Conservation (phyloP, 2,329 filamentous ascomycete genomes). For the Aureobasidium sp. region DNA sequence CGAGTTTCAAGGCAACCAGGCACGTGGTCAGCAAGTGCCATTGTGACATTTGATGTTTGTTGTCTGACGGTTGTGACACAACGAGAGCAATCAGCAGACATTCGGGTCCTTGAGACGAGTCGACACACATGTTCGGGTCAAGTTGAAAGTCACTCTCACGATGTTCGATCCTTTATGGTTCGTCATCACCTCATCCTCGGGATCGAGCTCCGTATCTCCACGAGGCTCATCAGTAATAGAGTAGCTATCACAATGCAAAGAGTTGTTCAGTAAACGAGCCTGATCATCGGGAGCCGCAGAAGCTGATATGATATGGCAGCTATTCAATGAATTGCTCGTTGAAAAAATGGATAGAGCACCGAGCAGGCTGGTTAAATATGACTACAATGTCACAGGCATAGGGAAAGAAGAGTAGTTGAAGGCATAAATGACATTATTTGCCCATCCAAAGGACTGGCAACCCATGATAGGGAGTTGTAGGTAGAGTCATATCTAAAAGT, state of each 20-base stretch:
- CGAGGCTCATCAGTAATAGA: neutral
- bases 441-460: neutral
- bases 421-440: conserved; percentile 15
- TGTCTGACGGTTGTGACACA: neutral
- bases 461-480: conserved; percentile 9
- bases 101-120: neutral
- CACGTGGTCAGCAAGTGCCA: neutral
- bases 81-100: neutral
- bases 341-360: neutral
- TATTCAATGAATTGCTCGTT: neutral
- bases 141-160: neutral
- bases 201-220: neutral
- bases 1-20: neutral
- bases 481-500: conserved; percentile 15
- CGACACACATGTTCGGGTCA: neutral
- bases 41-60: neutral
- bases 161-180: neutral
- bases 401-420: neutral
- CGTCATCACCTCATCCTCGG: neutral
- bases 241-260: neutral
- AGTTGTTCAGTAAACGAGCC: neutral
- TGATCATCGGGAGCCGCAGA: neutral
- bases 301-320: neutral
- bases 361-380: neutral
- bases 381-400: neutral